Evolutionary conservation across 495 filamentous ascomycete species (phyloP).

Genomic region (Tuber brumale): DNA sequence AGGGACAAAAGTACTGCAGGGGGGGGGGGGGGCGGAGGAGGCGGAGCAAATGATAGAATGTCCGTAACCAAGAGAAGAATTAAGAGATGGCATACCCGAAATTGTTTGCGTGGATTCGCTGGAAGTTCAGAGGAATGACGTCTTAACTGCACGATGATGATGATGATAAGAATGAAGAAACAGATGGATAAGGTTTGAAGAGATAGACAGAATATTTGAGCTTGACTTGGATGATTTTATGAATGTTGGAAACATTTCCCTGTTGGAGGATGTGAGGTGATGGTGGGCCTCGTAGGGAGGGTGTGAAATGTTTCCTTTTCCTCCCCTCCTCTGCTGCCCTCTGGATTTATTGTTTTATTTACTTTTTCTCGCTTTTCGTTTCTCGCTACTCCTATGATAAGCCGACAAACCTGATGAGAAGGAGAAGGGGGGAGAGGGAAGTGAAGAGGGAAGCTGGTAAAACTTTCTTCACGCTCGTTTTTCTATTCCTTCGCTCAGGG

Average conservation of each 20-base stretch:
- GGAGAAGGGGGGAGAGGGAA: neutral
- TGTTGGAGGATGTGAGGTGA: neutral
- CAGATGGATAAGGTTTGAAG: neutral
- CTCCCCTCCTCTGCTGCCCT: neutral
- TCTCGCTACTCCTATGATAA: neutral
- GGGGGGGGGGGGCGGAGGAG: neutral
- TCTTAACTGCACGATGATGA: neutral
- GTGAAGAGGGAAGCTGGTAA: neutral
- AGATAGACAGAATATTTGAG: neutral
- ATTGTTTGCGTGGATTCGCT: neutral
- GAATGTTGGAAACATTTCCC: neutral
- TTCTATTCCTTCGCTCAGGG: neutral
- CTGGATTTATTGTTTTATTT: neutral
- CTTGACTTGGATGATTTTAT: neutral
- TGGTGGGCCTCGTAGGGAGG: neutral
- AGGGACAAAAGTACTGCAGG: neutral
- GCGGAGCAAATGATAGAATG: neutral
- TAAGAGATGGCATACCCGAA: neutral
- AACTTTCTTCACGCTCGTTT: neutral
- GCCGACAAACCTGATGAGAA: neutral
- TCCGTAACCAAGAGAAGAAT: neutral
- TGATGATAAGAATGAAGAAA: neutral
- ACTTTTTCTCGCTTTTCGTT: neutral
- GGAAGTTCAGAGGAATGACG: neutral
- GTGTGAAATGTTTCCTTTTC: neutral